Base-by-base conservation (phyloP, 495 filamentous ascomycete species). In the Hypoxylon crocopeplum region DNA sequence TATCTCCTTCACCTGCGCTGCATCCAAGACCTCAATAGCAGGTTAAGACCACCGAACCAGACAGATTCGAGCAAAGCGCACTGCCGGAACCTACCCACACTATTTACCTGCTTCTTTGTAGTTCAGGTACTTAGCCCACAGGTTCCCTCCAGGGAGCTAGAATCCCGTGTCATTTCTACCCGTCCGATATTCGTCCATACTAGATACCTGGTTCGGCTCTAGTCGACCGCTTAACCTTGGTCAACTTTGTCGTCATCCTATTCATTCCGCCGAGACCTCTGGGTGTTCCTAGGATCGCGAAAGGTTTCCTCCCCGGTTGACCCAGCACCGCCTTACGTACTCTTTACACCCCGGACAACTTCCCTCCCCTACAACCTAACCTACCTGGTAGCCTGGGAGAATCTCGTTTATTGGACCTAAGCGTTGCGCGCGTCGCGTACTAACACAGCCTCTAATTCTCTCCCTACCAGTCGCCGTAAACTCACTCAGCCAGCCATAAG, bases 341-440 rank as follows among this genome's bases (percentile, higher is more conserved):
- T 17, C 24, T 29, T 46, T 36, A 44, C 38, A 64, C 61, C 55
- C 55, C 59, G 42, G 61, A 49, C 45, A 24, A 33, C 24, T 49
- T 36, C 21, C 10, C 17, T 30, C 30, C 42, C 34, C 52, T 53
- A 38, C 53, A 37, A 15, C 39, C 40, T 39, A 41, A 17, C 49
- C 39, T 59, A 52, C 40, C 16, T 7, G 29, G 24, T 56, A 41
- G 39, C 44, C 3, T 11, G 12, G 41, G 44, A 40, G 39, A 55
- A 47, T 22, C 39, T 36, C 53, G 42, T 36, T 39, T 47, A 64
- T 64, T 64, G 61, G 61, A 48, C 39, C 42, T 55, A 17, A 51
- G 22, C 32, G 40, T 47, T 51, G 59, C 27, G 55, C 61, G 61
- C 61, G 61, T 59, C 61, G 61, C 61, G 61, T 59, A 48, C 40